These are phyloP conservation scores for Suillus fuscotomentosus DNA, from an alignment of 768 basidiomycete species.

Conservation along the genomic window DNA sequence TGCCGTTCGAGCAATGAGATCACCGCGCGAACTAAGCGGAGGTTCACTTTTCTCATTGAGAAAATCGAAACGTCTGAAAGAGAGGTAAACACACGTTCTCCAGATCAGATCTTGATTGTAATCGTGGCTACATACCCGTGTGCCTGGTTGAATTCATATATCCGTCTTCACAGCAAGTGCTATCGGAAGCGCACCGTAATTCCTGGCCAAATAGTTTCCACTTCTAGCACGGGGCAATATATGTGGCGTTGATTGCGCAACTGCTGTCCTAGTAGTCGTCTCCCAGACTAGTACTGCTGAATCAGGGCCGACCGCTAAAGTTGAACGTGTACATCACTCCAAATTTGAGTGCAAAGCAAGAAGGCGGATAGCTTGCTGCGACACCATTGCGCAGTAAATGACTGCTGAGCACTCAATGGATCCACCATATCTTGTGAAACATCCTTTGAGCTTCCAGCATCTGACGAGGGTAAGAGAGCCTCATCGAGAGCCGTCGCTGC, in stretches of 20 bases:
- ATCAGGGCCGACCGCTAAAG: not conserved
- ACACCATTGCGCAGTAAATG: not conserved
- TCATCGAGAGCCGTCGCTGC: not conserved
- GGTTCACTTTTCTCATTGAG: conserved; percentile 34
- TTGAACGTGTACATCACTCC: not conserved
- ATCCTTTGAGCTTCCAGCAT: not conserved
- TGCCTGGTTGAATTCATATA: conserved; percentile 37
- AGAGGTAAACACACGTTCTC: conserved; percentile 27
- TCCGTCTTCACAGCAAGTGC: conserved; percentile 31
- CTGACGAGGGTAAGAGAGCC: not conserved
- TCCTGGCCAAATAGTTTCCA: conserved; percentile 4
- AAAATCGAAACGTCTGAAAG: conserved; percentile 33
- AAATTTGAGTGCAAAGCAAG: not conserved
- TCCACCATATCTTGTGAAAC: not conserved
- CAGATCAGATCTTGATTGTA: conserved; percentile 35
- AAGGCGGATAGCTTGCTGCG: not conserved
- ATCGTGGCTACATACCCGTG: conserved; percentile 26
- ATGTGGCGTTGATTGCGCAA: not conserved
- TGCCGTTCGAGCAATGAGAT: conserved; percentile 34
- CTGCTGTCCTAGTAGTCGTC: conserved; percentile 6
- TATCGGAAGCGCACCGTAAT: conserved; percentile 17
- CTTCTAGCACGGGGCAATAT: conserved; percentile 9
- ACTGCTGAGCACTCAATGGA: no score
- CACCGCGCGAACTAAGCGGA: conserved; percentile 32
- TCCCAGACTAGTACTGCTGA: conserved; percentile 7